Conservation (phyloP, 208 protist species). For the Vickermania spadyakhi region DNA sequence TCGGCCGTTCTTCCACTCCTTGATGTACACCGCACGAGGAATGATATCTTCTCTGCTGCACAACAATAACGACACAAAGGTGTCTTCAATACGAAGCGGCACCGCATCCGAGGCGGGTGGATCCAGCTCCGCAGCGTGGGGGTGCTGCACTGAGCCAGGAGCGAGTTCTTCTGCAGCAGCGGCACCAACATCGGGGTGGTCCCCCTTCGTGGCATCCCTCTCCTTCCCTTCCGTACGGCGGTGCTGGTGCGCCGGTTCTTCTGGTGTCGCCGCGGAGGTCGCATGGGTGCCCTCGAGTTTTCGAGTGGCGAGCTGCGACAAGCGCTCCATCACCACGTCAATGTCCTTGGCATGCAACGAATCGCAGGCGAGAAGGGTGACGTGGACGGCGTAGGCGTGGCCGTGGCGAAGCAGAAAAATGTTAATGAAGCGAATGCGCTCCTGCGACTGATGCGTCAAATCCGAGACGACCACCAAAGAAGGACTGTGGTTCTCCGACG, state of each 20-base stretch:
- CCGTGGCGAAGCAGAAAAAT: slow-evolving; percentile 81
- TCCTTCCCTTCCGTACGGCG: too few relatives aligned
- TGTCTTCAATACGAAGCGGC: not conserved
- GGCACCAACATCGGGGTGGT: too few relatives aligned
- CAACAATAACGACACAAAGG: not conserved
- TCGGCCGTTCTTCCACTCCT: slow-evolving; percentile 6
- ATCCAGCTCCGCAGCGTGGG: slow-evolving; percentile 8
- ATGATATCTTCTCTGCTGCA: not conserved
- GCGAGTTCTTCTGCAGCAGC: not conserved
- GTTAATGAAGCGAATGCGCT: slow-evolving; percentile 53
- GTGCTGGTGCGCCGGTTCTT: too few relatives aligned
- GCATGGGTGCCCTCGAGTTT: slow-evolving; percentile 47
- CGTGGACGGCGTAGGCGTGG: slow-evolving; percentile 65
- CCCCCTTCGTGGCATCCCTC: too few relatives aligned
- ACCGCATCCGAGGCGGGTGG: too few relatives aligned
- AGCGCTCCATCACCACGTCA: slow-evolving; percentile 17
- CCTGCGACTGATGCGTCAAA: not conserved
- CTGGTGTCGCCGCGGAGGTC: too few relatives aligned
- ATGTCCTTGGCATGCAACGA: slow-evolving; percentile 25
- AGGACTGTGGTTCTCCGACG: not conserved
- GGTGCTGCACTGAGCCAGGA: not conserved
- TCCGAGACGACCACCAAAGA: not conserved
- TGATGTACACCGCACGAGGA: not conserved
- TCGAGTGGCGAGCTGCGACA: slow-evolving; percentile 38
- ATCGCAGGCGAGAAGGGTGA: slow-evolving; percentile 51